Base-by-base conservation (phyloP, 148 eudicot genomes). In the Beta vulgaris region DNA sequence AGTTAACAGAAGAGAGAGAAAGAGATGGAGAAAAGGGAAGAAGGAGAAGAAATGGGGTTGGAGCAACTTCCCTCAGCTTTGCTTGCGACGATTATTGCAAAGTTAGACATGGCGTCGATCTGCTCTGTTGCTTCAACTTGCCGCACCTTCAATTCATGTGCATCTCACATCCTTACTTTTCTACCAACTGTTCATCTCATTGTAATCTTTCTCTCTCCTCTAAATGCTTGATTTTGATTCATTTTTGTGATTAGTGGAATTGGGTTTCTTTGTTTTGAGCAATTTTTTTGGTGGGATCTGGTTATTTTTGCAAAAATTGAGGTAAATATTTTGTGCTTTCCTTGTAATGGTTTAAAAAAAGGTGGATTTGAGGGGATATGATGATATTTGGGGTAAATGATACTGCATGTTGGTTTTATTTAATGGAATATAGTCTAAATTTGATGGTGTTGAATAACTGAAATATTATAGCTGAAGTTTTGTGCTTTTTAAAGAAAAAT, bases 41-140 rank as follows among this genome's bases (percentile, higher is more conserved):
- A 60, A n/a, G 77, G 72, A 59, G 74, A 31, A n/a, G 59, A n/a
- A 12, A 67, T 31, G 80, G 82, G 82, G 49, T 82, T 94, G 71
- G 96, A 88, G 34, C 82, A 74, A 6, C 84, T 94, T 3, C 97
- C 99, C 0, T 25, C 83, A 34, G 91, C 92, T 51, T 71, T 95
- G 32, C 31, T 92, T 13, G 93, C 86, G 10, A 89, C 99, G 34
- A 87, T 95, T 32, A 71, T 92, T 83, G 74, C 88, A 9, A 95
- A 92, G 82, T 85, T 95, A 72, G 99, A 95, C 55, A 79, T 91
- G 32, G 77, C 91, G 15, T 95, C 97, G 35, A 92, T 95, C 69
- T 88, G 89, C 69, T 89, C 97, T 7, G 49, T 84, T 9, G 91
- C 92, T 19, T 82, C 93, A 69, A 95, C 99, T 53, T 92, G 92